Base-by-base conservation (phyloP, 1,284 basidiomycete species). In the Coniophora puteana region DNA sequence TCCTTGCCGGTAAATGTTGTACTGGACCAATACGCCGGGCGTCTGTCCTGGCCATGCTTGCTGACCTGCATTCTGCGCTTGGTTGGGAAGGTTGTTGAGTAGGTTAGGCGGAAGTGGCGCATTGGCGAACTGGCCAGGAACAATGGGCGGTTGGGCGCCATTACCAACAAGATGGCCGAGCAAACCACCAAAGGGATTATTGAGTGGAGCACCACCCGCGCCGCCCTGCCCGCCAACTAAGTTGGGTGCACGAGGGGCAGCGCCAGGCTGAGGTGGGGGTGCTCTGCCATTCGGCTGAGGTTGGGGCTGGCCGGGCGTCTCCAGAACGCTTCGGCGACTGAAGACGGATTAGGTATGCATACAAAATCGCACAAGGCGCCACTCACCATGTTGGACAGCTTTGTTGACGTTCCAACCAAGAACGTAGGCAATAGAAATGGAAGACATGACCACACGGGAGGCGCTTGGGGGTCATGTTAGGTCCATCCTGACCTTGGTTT, bases 371-470 rank as follows among this genome's bases (percentile, higher is more conserved):
- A 35, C 35, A 45, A n/a, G 23, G 23, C 25, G 38, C 6, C n/a
- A 63, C 80, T 61, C 45, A 94, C 93, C 96, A 99, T 25, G 95
- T 98, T 1, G 95, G 95, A 63, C 95, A 98, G 55, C 81, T 89
- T 57, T 89, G 86, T 62, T 99, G 96, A 35, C 96, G 77, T 63
- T 99, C 96, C 21, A 99, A 75, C 96, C 96, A 99, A 22, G 92
- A 94, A 33, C 93, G 78, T 37, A 99, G 75, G 62, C 96, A 99
- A 57, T 97, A 85, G 63, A 98, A 96, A 65, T 99, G 96, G 72
- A 99, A 99, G 34, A 98, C 84, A 62, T 99, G 96, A 0, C 93
- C 93, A 66, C 96, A 99, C 5, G 84, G 87, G 11, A 99, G 73
- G 61, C 93, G 95, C 69, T 98, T 99, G 4, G 95, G 95, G 6